Conservation (phyloP, 345 rosid genomes). For the Adansonia digitata region DNA sequence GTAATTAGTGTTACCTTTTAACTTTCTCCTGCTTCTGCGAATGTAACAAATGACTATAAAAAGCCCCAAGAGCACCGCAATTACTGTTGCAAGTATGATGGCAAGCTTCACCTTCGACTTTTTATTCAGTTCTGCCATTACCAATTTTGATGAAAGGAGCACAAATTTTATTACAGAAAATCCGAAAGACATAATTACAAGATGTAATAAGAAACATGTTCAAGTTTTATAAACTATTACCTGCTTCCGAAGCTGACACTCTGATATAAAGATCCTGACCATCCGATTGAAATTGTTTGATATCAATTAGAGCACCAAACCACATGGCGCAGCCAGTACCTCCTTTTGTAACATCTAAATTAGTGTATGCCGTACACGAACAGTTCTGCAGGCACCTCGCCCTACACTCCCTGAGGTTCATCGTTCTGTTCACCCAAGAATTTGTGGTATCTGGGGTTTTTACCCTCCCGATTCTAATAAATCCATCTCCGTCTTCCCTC, state of each 20-base stretch:
- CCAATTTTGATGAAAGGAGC: not conserved
- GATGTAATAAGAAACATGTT: not conserved
- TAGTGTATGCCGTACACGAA: constrained; percentile 16
- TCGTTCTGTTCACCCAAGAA: constrained; percentile 20
- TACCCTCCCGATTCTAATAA: constrained; percentile 22
- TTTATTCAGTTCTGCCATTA: not conserved
- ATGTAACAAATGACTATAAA: not conserved
- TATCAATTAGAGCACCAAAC: constrained; percentile 17
- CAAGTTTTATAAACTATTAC: not conserved
- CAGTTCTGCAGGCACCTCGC: constrained; percentile 7
- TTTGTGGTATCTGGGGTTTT: constrained; percentile 35
- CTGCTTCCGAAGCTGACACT: constrained; percentile 41
- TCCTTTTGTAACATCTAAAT: not conserved
- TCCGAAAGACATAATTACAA: not conserved
- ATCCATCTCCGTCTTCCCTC: constrained; percentile 31
- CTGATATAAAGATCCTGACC: constrained; percentile 45
- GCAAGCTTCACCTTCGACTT: not conserved
- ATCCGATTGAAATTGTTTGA: constrained; percentile 2
- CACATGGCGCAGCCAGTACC: constrained; percentile 18
- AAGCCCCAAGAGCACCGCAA: not conserved
- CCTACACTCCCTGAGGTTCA: constrained; percentile 9
- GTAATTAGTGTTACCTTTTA: not conserved
- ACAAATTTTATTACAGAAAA: not conserved
- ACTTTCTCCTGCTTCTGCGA: not conserved
- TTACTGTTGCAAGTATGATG: not conserved